phyloP scores from a whole-genome alignment of 257 asterid species.

The Penstemon davidsonii region DNA sequence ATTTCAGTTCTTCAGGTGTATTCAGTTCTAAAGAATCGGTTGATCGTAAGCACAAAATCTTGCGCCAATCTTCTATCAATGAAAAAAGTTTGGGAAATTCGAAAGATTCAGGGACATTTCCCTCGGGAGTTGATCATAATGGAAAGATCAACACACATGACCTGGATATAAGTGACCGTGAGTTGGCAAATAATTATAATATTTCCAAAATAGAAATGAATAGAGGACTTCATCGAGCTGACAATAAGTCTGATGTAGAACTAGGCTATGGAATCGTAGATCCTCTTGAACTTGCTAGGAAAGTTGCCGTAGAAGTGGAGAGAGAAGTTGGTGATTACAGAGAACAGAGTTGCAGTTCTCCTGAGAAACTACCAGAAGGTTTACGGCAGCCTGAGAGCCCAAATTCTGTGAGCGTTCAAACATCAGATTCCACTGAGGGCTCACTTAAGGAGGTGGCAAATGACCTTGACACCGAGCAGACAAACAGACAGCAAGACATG shows the following conservation, averaged over 20 bases:
- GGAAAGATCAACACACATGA: constrained; percentile 35
- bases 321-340: constrained; percentile 62
- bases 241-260: constrained; percentile 45
- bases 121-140: constrained; percentile 32
- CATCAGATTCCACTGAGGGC: constrained; percentile 40
- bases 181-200: constrained; percentile 30
- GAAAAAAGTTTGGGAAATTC: constrained; percentile 43
- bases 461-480: constrained; percentile 40
- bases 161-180: constrained; percentile 21
- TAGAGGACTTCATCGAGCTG: constrained; percentile 30
- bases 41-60: constrained; percentile 20
- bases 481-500: constrained; percentile 41
- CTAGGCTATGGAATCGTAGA: constrained; percentile 61
- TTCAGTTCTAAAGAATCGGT: constrained; percentile 31
- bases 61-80: constrained; percentile 35
- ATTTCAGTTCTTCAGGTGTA: constrained; percentile 34
- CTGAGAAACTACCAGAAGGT: constrained; percentile 48
- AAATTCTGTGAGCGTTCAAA: constrained; percentile 39
- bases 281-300: constrained; percentile 79
- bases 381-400: constrained; percentile 48
- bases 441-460: constrained; percentile 40
- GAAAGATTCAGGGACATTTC: constrained; percentile 31
- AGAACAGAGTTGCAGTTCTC: constrained; percentile 69
- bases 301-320: constrained; percentile 81
- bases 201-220: constrained; percentile 27